Percentiles rank a stretch among this genome's conserved stretches.
phyloP scores from a whole-genome alignment of 2,329 filamentous ascomycete genomes.

The Plectosphaerella plurivora region DNA sequence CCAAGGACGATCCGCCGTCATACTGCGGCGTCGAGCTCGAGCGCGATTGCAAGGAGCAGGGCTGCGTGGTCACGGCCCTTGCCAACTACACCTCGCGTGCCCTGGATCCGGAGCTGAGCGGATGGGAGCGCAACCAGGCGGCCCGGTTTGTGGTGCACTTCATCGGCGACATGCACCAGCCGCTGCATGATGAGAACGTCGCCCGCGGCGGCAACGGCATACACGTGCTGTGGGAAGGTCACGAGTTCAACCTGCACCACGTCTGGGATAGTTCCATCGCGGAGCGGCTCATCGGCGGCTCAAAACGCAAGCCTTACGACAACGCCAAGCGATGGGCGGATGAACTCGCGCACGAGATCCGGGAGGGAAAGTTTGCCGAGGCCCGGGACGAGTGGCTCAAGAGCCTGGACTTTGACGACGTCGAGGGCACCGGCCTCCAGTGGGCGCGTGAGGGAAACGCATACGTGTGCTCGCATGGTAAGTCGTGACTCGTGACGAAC shows the following conservation, averaged over 20 bases:
- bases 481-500: slow-evolving; percentile 17
- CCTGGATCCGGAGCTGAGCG: slow-evolving; percentile 38
- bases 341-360: slow-evolving; percentile 50
- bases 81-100: slow-evolving; percentile 57
- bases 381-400: slow-evolving; percentile 51
- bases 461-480: slow-evolving; percentile 58
- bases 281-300: slow-evolving; percentile 58
- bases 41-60: slow-evolving; percentile 57
- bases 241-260: slow-evolving; percentile 61
- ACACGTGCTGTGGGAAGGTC: slow-evolving; percentile 54
- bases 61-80: slow-evolving; percentile 59
- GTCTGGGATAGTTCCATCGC: slow-evolving; percentile 71
- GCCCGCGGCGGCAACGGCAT: slow-evolving; percentile 65
- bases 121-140: slow-evolving; percentile 49
- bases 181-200: slow-evolving; percentile 61
- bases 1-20: slow-evolving; percentile 56
- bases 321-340: slow-evolving; percentile 52
- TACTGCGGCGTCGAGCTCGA: slow-evolving; percentile 53
- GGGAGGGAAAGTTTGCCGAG: slow-evolving; percentile 47
- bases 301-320: slow-evolving; percentile 41
- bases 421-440: slow-evolving; percentile 49
- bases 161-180: slow-evolving; percentile 66
- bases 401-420: slow-evolving; percentile 50
- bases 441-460: slow-evolving; percentile 64
- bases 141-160: slow-evolving; percentile 67